A percentile compares a stretch with the other conserved stretches of the same genome.
These are phyloP conservation scores for Podospora didyma DNA, from an alignment of 495 filamentous ascomycete species.

Conservation along the genomic window DNA sequence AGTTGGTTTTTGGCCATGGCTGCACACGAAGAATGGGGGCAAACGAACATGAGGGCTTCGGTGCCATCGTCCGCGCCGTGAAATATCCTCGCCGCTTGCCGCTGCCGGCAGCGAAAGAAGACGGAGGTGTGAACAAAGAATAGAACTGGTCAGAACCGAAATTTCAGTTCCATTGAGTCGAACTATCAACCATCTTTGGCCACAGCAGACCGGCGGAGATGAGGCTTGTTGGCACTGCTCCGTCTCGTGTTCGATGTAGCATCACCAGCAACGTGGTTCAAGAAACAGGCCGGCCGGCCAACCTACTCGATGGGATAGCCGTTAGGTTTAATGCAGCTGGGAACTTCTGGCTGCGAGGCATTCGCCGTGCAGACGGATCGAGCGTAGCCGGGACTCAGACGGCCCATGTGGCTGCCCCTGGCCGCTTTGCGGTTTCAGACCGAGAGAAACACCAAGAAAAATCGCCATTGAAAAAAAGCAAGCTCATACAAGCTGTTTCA, in stretches of 20 bases:
- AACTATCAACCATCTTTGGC: neutral
- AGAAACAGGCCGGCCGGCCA: neutral
- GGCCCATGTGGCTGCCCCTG: neutral
- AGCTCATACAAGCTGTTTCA: slow-evolving; percentile 1
- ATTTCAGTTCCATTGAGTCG: neutral
- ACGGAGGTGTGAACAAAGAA: neutral
- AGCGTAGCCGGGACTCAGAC: neutral
- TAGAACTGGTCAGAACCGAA: neutral
- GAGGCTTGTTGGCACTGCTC: neutral
- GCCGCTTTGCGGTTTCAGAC: slow-evolving; percentile 1
- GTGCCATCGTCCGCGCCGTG: slow-evolving; percentile 4
- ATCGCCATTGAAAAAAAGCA: neutral
- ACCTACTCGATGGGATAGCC: neutral
- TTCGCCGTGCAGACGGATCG: neutral
- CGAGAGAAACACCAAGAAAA: too few relatives aligned
- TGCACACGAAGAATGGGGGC: neutral
- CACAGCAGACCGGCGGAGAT: neutral
- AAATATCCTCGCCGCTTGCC: neutral
- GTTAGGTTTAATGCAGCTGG: neutral
- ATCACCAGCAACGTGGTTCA: slow-evolving; percentile 3
- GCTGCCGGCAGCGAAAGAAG: slow-evolving; percentile 3
- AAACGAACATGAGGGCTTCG: slow-evolving; percentile 11
- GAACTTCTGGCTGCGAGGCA: neutral
- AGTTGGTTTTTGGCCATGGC: neutral
- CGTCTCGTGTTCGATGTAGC: slow-evolving; percentile 1